phyloP scores from a whole-genome alignment of 192 early-diverging fungal genomes.

The Mortierella claussenii region DNA sequence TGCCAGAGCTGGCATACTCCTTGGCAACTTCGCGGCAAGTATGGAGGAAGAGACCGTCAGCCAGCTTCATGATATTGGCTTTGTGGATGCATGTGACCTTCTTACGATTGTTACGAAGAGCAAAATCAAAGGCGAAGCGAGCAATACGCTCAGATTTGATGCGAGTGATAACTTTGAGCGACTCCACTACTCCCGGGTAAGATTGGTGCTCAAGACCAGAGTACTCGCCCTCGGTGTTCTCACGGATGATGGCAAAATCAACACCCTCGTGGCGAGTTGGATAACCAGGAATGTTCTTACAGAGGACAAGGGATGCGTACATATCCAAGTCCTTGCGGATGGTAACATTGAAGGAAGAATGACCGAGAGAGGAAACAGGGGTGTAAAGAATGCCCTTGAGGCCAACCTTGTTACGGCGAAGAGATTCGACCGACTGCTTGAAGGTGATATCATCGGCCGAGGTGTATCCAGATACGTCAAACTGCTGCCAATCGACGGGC shows the following conservation, averaged over 20 bases:
- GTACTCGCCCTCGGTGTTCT: constrained; percentile 99
- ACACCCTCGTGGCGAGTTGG: constrained; percentile 92
- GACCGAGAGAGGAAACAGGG: constrained; percentile 84
- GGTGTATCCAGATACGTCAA: constrained; percentile 94
- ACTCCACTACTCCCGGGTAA: constrained; percentile 98
- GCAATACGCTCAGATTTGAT: constrained; percentile 99
- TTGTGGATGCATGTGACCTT: constrained; percentile 99
- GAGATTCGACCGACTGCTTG: constrained; percentile 91
- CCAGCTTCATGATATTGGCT: constrained; percentile 99
- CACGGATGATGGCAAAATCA: constrained; percentile 99
- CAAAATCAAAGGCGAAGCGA: constrained; percentile 98
- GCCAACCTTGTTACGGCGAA: constrained; percentile 95
- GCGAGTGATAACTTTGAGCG: constrained; percentile 96
- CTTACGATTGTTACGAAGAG: constrained; percentile 96
- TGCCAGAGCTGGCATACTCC: constrained; percentile 87
- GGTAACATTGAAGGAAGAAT: constrained; percentile 96
- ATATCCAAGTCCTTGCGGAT: constrained; percentile 99
- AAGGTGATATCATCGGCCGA: constrained; percentile 82
- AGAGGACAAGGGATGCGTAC: constrained; percentile 93
- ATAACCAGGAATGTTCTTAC: constrained; percentile 90
- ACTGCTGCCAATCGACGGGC: constrained; percentile 98
- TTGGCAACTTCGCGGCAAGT: constrained; percentile 96
- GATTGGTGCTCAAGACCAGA: constrained; percentile 98
- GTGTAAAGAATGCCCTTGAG: constrained; percentile 96
- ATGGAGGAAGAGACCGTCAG: constrained; percentile 97